These are phyloP conservation scores for Coniochaeta hoffmannii DNA, from an alignment of 2,329 filamentous ascomycete genomes.

Conservation along the genomic window DNA sequence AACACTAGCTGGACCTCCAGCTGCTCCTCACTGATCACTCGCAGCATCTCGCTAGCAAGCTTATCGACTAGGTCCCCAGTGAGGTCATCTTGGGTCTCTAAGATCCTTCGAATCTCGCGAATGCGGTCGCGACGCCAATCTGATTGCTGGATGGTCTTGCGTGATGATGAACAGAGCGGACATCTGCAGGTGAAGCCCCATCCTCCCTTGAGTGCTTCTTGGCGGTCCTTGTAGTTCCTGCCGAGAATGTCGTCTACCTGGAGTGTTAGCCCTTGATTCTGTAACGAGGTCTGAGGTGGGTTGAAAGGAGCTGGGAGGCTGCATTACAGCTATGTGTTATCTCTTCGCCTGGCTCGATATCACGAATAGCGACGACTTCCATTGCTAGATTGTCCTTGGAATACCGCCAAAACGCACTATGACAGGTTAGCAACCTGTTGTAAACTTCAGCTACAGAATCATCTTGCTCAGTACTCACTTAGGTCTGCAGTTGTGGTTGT, in stretches of 20 bases:
- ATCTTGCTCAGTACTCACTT: too few species aligned
- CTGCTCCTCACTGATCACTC: slow-evolving; percentile 16
- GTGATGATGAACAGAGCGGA: slow-evolving; percentile 11
- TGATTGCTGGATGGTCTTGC: slow-evolving; percentile 6
- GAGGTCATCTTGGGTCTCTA: slow-evolving; percentile 3
- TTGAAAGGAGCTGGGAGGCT: too few species aligned
- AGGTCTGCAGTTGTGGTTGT: slow-evolving; percentile 17
- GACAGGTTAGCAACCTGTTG: not conserved
- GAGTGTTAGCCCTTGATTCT: too few species aligned
- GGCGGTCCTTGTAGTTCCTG: slow-evolving; percentile 11
- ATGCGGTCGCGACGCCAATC: slow-evolving; percentile 15
- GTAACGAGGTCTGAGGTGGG: too few species aligned
- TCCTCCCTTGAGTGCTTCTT: slow-evolving; percentile 7
- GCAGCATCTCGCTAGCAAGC: slow-evolving; percentile 13
- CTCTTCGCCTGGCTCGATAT: slow-evolving; percentile 14
- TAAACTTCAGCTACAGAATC: too few species aligned
- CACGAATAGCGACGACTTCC: slow-evolving; percentile 15
- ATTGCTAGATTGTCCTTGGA: slow-evolving; percentile 11
- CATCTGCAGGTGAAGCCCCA: slow-evolving; percentile 19
- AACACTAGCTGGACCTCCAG: slow-evolving; percentile 18
- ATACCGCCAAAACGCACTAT: slow-evolving; percentile 15
- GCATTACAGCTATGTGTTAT: slow-evolving; percentile 15
- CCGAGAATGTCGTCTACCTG: slow-evolving; percentile 15
- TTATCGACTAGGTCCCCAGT: slow-evolving; percentile 1
- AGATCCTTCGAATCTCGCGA: slow-evolving; percentile 13